Percentiles rank a stretch among this genome's conserved stretches.
These are phyloP conservation scores for Suillus weaverae DNA, from an alignment of 768 basidiomycete species.

Conservation along the genomic window DNA sequence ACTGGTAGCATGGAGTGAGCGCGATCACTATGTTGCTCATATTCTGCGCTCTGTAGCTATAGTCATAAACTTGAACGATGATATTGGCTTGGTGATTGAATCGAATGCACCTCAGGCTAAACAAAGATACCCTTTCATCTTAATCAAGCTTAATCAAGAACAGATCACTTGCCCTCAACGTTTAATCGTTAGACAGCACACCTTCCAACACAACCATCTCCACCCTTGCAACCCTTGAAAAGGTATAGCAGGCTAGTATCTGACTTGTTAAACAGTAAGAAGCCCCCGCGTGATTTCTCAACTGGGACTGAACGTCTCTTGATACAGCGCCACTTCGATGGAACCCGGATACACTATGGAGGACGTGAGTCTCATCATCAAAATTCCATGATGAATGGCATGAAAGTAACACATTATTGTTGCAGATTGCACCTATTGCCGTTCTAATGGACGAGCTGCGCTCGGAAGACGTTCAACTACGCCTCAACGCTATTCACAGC, in stretches of 20 bases:
- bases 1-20: neutral
- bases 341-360: constrained; percentile 65
- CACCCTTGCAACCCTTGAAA: neutral
- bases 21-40: neutral
- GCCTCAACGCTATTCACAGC: constrained; percentile 95
- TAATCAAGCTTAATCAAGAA: constrained; percentile 5
- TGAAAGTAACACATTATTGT: constrained; percentile 24
- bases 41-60: neutral
- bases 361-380: constrained; percentile 51
- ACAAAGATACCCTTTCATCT: neutral
- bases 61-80: neutral
- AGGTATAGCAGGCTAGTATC: constrained; percentile 3
- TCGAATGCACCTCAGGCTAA: neutral
- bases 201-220: neutral
- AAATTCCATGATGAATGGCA: constrained; percentile 13
- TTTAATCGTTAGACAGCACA: constrained; percentile 4
- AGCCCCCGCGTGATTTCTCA: constrained; percentile 1
- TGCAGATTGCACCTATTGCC: constrained; percentile 88
- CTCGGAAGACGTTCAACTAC: constrained; percentile 94
- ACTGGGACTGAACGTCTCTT: constrained; percentile 3
- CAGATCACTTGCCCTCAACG: constrained; percentile 5
- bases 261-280: neutral
- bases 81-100: neutral
- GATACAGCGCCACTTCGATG: constrained; percentile 43
- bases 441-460: constrained; percentile 98